Evolutionary conservation across 495 filamentous ascomycete genomes (phyloP).

Genomic region (Penicillium cataractarum): DNA sequence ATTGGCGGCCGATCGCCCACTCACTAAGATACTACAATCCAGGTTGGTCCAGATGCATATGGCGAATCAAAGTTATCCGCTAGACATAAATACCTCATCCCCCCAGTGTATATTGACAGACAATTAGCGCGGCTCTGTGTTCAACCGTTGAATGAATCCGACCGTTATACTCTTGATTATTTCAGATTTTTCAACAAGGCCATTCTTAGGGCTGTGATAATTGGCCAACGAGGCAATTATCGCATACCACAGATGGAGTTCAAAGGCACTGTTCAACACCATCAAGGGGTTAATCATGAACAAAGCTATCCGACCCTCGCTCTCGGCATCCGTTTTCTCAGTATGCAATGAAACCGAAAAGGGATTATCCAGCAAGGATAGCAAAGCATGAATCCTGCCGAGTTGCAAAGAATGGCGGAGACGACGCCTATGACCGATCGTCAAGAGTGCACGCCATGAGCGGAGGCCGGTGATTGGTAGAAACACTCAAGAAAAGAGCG

Average conservation of each 20-base stretch:
- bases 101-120: neutral
- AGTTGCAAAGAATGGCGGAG: conserved; percentile 2
- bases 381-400: neutral
- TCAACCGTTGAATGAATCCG: neutral
- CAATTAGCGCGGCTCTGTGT: neutral
- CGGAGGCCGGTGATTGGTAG: conserved; percentile 14
- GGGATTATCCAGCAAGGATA: neutral
- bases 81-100: neutral
- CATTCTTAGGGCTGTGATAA: no score
- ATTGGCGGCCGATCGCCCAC: neutral
- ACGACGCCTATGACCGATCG: conserved; percentile 14
- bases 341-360: neutral
- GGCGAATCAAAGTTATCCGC: neutral
- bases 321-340: neutral
- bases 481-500: conserved; percentile 7
- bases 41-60: neutral
- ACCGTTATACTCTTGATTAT: neutral
- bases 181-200: neutral
- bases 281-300: neutral
- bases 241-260: no score
- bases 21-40: neutral
- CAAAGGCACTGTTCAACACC: no score
- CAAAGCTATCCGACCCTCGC: neutral
- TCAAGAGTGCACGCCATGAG: conserved; percentile 10
- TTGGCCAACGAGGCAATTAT: no score